phyloP scores from a whole-genome alignment of 1,284 basidiomycete genomes.

The Cutaneotrichosporon mucoides region DNA sequence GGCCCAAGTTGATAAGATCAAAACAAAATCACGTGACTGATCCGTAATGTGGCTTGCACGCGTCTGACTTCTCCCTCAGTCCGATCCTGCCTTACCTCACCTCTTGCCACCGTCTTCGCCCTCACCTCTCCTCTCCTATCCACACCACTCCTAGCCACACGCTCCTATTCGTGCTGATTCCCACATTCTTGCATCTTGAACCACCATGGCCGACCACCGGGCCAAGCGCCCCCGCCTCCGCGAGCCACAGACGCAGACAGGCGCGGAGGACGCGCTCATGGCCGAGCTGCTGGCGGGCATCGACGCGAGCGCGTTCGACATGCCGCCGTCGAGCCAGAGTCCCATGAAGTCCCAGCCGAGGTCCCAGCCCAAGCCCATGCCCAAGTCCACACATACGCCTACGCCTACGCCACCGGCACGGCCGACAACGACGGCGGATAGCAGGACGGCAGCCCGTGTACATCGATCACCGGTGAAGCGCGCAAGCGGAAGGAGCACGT shows the following conservation, averaged over 20 bases:
- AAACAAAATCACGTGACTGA: neutral
- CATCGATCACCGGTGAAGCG: too few relatives aligned
- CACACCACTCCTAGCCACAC: too few relatives aligned
- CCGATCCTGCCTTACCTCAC: too few relatives aligned
- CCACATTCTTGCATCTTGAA: conserved; percentile 4
- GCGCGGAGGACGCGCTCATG: conserved; percentile 41
- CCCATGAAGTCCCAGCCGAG: conserved; percentile 2
- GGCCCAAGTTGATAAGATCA: neutral
- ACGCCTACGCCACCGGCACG: too few relatives aligned
- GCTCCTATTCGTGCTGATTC: too few relatives aligned
- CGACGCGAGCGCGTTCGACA: conserved; percentile 41
- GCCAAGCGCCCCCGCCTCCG: conserved; percentile 3
- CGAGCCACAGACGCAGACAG: neutral
- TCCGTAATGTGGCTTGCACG: neutral
- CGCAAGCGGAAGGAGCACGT: too few relatives aligned
- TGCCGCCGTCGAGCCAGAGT: conserved; percentile 4
- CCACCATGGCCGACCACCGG: neutral
- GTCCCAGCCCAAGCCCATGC: neutral
- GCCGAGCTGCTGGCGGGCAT: conserved; percentile 43
- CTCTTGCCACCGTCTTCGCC: too few relatives aligned
- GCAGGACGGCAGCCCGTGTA: too few relatives aligned
- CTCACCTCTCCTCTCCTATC: too few relatives aligned
- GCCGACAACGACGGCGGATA: too few relatives aligned
- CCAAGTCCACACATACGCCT: too few relatives aligned
- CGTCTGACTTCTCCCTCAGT: neutral